phyloP scores from a whole-genome alignment of 169 alveolate genomes.

The Plasmodium cynomolgi region DNA sequence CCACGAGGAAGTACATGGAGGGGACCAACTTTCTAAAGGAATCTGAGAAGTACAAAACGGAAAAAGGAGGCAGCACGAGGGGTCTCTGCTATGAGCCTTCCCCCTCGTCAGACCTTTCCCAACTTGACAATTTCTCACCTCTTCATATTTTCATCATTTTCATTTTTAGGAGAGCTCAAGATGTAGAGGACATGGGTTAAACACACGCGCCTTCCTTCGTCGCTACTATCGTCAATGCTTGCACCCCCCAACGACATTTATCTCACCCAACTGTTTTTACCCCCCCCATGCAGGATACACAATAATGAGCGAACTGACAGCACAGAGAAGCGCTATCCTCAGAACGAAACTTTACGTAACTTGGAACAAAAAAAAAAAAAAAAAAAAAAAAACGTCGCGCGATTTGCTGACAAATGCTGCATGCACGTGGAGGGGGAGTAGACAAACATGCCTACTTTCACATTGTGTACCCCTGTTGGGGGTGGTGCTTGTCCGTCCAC shows the following conservation, averaged over 20 bases:
- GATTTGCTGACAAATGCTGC: background rate
- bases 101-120: no score
- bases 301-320: conserved; percentile 62
- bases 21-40: conserved; percentile 49
- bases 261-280: background rate
- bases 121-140: background rate
- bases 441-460: background rate
- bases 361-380: background rate
- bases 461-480: background rate
- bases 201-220: background rate
- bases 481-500: background rate
- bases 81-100: background rate
- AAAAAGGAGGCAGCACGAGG: background rate
- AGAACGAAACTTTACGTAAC: conserved; percentile 63
- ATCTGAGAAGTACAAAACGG: conserved; percentile 50
- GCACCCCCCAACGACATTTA: background rate
- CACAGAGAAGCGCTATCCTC: conserved; percentile 50
- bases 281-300: conserved; percentile 40
- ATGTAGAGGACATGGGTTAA: conserved; percentile 70
- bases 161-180: conserved; percentile 73
- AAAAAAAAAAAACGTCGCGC: background rate
- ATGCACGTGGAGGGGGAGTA: background rate
- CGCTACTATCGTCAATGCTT: background rate
- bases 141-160: background rate
- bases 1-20: conserved; percentile 49